A percentile compares a stretch with the other conserved stretches of the same genome.
phyloP scores from a whole-genome alignment of 1,284 basidiomycete species.

The Ustilago lituana region DNA sequence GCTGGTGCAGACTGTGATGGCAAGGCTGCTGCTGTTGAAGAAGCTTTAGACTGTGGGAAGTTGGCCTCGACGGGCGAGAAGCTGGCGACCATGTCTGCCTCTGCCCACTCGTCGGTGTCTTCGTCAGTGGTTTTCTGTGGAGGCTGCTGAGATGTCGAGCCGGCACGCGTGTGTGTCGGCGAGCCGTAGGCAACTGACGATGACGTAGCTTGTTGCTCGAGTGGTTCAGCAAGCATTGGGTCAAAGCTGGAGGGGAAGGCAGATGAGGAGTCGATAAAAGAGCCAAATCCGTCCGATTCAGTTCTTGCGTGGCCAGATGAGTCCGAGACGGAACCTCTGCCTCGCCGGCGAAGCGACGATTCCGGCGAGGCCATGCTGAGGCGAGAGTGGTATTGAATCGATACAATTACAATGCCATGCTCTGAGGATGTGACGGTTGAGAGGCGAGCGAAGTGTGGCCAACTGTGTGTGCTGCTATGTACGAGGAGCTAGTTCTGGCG shows the following conservation, averaged over 20 bases:
- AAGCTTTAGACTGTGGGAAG: neutral
- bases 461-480: neutral
- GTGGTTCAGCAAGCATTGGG: conserved; percentile 17
- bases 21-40: neutral
- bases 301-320: conserved; percentile 19
- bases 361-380: conserved; percentile 41
- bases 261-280: conserved; percentile 41
- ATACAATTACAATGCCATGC: conserved; percentile 6
- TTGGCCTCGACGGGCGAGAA: conserved; percentile 41
- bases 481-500: no score
- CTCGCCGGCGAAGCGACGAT: conserved; percentile 36
- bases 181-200: conserved; percentile 18
- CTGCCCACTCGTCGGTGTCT: conserved; percentile 42
- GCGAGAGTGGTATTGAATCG: neutral
- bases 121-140: neutral
- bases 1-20: neutral
- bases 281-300: conserved; percentile 47
- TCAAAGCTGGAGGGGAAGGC: conserved; percentile 39
- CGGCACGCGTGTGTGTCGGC: conserved; percentile 7
- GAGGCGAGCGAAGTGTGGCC: neutral
- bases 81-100: conserved; percentile 50
- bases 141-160: conserved; percentile 4
- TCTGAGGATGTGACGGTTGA: neutral
- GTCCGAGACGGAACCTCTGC: conserved; percentile 38
- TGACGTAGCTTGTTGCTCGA: conserved; percentile 18